Percentiles rank a stretch among this genome's conserved stretches.
phyloP scores from a whole-genome alignment of 116 monocot species.

The Iris pallida region DNA sequence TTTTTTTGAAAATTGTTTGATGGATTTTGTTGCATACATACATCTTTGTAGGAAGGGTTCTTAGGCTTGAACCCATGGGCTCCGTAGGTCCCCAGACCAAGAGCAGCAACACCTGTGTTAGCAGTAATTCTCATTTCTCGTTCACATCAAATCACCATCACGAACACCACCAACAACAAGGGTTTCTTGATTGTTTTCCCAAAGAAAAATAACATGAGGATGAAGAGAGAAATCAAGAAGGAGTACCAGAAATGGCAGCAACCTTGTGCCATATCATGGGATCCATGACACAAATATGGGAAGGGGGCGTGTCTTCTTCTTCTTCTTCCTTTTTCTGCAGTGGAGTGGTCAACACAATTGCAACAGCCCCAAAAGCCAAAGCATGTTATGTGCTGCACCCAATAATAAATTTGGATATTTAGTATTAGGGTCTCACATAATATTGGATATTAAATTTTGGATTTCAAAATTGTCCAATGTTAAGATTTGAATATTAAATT shows the following conservation, averaged over 20 bases:
- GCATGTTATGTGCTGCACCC: no score
- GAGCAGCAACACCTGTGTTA: slow-evolving; percentile 40
- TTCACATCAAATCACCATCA: not conserved
- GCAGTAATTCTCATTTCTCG: slow-evolving; percentile 24
- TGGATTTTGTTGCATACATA: slow-evolving; percentile 6
- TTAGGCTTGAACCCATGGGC: slow-evolving; percentile 74
- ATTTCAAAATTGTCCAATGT: no score
- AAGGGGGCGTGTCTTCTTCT: not conserved
- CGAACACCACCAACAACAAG: no score
- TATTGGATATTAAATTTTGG: no score
- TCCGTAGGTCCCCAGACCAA: slow-evolving; percentile 84
- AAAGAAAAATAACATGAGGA: not conserved
- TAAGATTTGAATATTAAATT: no score
- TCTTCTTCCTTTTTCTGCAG: not conserved
- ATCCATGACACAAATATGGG: slow-evolving; percentile 20
- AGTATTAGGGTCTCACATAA: no score
- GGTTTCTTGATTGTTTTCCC: no score
- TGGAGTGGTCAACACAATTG: no score
- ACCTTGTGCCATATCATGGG: slow-evolving; percentile 65
- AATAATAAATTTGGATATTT: no score
- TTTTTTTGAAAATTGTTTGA: no score
- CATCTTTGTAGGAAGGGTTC: slow-evolving; percentile 75
- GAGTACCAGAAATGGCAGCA: slow-evolving; percentile 59
- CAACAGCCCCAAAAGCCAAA: no score
- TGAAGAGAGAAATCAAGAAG: no score